These are phyloP conservation scores for Chimonanthus praecox DNA, from an alignment of 164 flowering plant genomes.

Conservation along the genomic window DNA sequence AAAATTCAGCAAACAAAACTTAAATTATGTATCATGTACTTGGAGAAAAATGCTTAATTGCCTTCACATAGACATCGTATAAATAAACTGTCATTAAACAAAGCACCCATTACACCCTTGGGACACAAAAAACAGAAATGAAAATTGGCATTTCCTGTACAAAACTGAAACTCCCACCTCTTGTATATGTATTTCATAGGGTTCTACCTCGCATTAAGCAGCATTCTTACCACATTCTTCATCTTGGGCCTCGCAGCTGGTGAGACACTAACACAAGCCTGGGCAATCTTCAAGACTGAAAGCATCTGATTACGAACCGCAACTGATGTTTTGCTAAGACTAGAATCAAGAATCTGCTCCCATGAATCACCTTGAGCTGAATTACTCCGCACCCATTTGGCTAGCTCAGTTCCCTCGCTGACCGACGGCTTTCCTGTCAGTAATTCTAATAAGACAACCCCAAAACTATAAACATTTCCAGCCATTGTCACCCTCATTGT, in stretches of 20 bases:
- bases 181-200: background rate
- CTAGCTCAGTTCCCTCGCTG: conserved; percentile 55
- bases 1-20: background rate
- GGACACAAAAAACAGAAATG: background rate
- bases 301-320: conserved; percentile 59
- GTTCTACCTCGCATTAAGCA: conserved; percentile 47
- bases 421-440: conserved; percentile 66
- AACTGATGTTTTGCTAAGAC: conserved; percentile 20
- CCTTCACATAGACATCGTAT: background rate
- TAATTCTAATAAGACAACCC: conserved; percentile 62
- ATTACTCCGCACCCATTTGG: conserved; percentile 48
- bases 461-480: conserved; percentile 80
- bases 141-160: conserved; percentile 10
- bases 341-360: conserved; percentile 57
- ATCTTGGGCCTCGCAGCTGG: conserved; percentile 69
- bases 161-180: background rate
- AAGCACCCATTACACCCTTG: background rate
- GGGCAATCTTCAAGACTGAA: conserved; percentile 53
- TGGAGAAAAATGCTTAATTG: background rate
- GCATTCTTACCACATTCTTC: conserved; percentile 59
- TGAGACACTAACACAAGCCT: conserved; percentile 49
- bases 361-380: conserved; percentile 30
- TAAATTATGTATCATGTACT: background rate
- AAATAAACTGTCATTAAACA: background rate
- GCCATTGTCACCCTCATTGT: conserved; percentile 74